Percentiles rank a stretch among this genome's conserved stretches.
phyloP scores from a whole-genome alignment of 768 basidiomycete genomes.

The Tulasnella sp. region DNA sequence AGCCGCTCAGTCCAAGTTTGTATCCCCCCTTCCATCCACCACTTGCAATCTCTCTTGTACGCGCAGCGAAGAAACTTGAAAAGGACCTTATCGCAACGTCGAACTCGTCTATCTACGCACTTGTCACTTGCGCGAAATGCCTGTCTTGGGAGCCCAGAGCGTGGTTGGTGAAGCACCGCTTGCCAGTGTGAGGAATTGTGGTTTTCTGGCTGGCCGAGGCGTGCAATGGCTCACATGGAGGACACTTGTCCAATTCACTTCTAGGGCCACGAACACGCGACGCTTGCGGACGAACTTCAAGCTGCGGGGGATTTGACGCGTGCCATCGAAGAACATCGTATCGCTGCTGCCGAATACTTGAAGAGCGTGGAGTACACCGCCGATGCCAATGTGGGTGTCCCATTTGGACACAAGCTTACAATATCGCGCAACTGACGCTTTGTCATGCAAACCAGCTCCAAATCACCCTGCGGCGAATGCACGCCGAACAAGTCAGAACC shows the following conservation, averaged over 20 bases:
- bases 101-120: not conserved
- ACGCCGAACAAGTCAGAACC: conserved; percentile 61
- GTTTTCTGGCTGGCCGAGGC: not conserved
- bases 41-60: not conserved
- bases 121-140: conserved; percentile 3
- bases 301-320: not conserved
- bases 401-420: conserved; percentile 7
- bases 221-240: not conserved
- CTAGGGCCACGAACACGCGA: conserved; percentile 10
- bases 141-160: not conserved
- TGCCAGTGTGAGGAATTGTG: not conserved
- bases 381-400: conserved; percentile 51
- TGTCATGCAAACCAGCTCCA: conserved; percentile 44
- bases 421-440: not conserved
- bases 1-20: not conserved
- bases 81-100: not conserved
- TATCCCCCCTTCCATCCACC: conserved; percentile 4
- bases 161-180: conserved; percentile 7
- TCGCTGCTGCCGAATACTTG: conserved; percentile 64
- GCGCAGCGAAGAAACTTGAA: not conserved
- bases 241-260: not conserved
- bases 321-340: conserved; percentile 47
- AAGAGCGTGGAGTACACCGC: conserved; percentile 61
- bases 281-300: conserved; percentile 6
- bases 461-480: conserved; percentile 61